phyloP scores from a whole-genome alignment of 257 asterid genomes.

The Verbascum thapsus region DNA sequence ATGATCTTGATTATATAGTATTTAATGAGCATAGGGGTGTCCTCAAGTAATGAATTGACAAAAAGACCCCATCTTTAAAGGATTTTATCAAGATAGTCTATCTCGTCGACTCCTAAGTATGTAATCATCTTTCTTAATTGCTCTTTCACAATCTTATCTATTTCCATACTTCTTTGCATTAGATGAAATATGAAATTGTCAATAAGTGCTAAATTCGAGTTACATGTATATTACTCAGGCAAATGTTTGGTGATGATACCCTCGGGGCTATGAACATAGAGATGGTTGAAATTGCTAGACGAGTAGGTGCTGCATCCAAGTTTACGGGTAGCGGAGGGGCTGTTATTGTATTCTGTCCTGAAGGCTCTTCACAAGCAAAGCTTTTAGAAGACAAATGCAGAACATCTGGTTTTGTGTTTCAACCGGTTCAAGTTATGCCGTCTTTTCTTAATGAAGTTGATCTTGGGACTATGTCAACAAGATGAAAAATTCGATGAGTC shows the following conservation, averaged over 20 bases:
- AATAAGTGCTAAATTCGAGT: not conserved
- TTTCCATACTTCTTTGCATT: not conserved
- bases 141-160: not conserved
- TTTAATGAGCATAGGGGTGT: too few species aligned
- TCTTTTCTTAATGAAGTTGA: constrained; percentile 53
- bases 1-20: too few species aligned
- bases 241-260: constrained; percentile 89
- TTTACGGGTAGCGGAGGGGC: constrained; percentile 99
- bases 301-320: constrained; percentile 82
- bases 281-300: constrained; percentile 88
- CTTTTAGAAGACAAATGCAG: constrained; percentile 68
- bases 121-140: not conserved
- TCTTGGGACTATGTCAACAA: constrained; percentile 42
- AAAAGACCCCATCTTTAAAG: too few species aligned
- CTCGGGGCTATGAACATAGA: constrained; percentile 83
- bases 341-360: constrained; percentile 76
- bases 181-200: not conserved
- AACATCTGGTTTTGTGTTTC: constrained; percentile 63
- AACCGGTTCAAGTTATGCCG: constrained; percentile 57
- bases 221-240: constrained; percentile 36
- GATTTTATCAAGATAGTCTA: too few species aligned
- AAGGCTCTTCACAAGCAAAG: constrained; percentile 75
- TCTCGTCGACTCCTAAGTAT: too few species aligned
- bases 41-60: too few species aligned
- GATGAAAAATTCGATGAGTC: constrained; percentile 17